These are phyloP conservation scores for Claviceps monticola DNA, from an alignment of 2,329 filamentous ascomycete species.

Conservation along the genomic window DNA sequence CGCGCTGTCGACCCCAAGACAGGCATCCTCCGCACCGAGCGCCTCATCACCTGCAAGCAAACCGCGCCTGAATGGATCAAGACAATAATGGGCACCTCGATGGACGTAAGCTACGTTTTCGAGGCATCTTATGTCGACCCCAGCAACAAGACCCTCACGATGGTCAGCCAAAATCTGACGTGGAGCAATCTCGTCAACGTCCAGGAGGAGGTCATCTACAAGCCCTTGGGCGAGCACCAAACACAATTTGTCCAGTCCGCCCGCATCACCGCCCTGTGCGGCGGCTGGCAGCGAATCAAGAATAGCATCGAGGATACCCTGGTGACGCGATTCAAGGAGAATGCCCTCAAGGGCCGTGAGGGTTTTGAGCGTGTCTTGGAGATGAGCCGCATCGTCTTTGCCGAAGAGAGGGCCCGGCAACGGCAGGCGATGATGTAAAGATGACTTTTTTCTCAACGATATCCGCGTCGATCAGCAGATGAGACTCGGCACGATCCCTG, in stretches of 20 bases:
- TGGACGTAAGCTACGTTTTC: conserved; percentile 77
- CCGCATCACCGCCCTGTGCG: conserved; percentile 84
- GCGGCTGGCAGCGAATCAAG: conserved; percentile 94
- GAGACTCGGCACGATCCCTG: background rate
- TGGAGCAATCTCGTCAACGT: conserved; percentile 83
- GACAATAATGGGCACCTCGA: conserved; percentile 57
- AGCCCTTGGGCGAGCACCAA: conserved; percentile 40
- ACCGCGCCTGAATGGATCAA: conserved; percentile 66
- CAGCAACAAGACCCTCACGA: conserved; percentile 70
- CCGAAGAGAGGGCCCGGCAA: conserved; percentile 63
- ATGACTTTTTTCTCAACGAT: background rate
- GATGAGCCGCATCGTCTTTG: conserved; percentile 84
- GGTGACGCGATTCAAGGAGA: conserved; percentile 80
- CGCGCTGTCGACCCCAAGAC: conserved; percentile 45
- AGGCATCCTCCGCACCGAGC: conserved; percentile 47
- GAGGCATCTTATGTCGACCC: conserved; percentile 95
- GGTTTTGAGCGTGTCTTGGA: conserved; percentile 91
- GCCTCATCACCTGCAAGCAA: conserved; percentile 48
- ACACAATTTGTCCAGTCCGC: conserved; percentile 85
- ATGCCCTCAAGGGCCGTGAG: conserved; percentile 78
- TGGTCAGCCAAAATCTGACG: conserved; percentile 92
- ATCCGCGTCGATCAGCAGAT: background rate
- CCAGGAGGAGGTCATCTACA: conserved; percentile 84
- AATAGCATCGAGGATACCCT: conserved; percentile 91
- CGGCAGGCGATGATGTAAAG: conserved; percentile 8